Conservation (phyloP, 352 stramenopile species). For the Globisporangium irregulare region DNA sequence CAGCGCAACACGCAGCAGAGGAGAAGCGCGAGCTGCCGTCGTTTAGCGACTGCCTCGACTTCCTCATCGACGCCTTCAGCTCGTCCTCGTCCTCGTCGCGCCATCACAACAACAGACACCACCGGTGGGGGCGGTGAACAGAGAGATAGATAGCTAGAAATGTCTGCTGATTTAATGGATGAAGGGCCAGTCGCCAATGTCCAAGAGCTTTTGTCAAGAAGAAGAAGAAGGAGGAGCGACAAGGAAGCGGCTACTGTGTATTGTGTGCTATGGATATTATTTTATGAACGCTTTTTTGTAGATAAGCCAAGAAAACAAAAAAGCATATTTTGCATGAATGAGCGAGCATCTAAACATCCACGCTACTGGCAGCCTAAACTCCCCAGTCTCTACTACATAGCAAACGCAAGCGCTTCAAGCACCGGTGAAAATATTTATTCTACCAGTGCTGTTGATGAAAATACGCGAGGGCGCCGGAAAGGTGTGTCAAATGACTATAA, state of each 20-base stretch:
- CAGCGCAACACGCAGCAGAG: background rate
- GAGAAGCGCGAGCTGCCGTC: constrained; percentile 15
- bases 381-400: no score
- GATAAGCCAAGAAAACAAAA: background rate
- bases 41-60: constrained; percentile 18
- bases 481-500: no score
- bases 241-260: background rate
- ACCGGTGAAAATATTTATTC: no score
- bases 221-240: background rate
- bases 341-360: background rate
- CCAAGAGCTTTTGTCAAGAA: background rate
- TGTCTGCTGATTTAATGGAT: background rate
- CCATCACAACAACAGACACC: background rate
- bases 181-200: background rate
- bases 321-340: background rate
- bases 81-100: constrained; percentile 3
- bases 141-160: background rate
- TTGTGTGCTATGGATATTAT: background rate
- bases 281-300: background rate
- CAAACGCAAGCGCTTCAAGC: no score
- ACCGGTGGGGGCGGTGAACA: constrained; percentile 15
- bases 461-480: no score
- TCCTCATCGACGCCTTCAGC: constrained; percentile 18
- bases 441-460: no score
- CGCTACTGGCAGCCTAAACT: background rate